Evolutionary conservation across 148 eudicot genomes (phyloP), one percentile per base, ranked within the genome.

Genomic region (Rhododendron griersonianum): DNA sequence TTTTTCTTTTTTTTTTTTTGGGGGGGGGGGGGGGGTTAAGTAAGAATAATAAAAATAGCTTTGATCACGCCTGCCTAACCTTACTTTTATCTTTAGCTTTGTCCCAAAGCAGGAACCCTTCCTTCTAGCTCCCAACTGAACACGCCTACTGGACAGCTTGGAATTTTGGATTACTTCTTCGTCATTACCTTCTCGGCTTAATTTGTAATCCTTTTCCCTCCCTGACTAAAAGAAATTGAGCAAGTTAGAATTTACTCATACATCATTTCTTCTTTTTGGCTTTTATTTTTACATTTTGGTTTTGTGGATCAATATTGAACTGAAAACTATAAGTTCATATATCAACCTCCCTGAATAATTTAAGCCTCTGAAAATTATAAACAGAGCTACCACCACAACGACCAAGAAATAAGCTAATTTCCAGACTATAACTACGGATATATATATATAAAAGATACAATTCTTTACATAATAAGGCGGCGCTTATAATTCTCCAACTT

Each of bases 41-140:
- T 41, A 41, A 0, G 45, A 47, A 47, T 47, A 47, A 47, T 47
- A 47, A 47, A 47, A 47, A 7, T 15, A 55, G 7, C 61, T 4
- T 55, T 55, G 21, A 63, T n/a, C 30, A 23, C 71, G 14, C 71
- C 71, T 63, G 11, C 45, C 45, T 41, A 63, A 63, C 71, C 71
- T 23, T 13, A n/a, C 71, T 63, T 25, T 69, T 28, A 28, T 28
- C 39, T 71, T 71, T 30, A 71, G 71, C 84, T 57, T 81, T 81
- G 84, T 37, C 48, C 71, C 84, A 57, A 81, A 81, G 71, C 71
- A 37, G 39, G 41, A 55, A 57, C 81, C 57, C 81, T 41, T 4
- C 25, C 81, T 41, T 0, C 25, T 30, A 81, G 8, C 57, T 1
- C 82, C 53, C 19, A 30, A 71, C 39, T 35, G 37, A 35, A 30